Base-by-base conservation (phyloP, 345 rosid genomes). In the Camelina laxa region DNA sequence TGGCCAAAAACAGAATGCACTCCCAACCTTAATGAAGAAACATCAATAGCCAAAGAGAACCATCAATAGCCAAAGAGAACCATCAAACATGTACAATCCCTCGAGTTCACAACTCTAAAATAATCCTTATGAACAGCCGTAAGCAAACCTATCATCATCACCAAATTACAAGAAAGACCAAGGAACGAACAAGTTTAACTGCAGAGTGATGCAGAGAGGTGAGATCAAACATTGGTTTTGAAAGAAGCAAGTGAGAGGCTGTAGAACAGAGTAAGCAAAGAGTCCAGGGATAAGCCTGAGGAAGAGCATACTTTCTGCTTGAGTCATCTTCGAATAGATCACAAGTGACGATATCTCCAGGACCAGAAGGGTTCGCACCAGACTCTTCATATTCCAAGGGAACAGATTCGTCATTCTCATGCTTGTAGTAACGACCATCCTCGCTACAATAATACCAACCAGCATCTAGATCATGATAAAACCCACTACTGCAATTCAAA, bases 361-460 rank as follows among this genome's bases (percentile, higher is more conserved):
- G n/a, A n/a, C 63, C 70, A 65, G 64, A 59, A 73, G 70, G 49
- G 75, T 36, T 50, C 60, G 71, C 35, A 6, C 56, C 53, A 41
- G 76, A 45, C 30, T 76, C 85, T 27, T 72, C 64, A 8, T 74
- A 75, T 12, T 84, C 85, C 81, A 82, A 73, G 62, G 79, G 91
- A 76, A 84, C 85, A 63, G 88, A 93, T 67, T 81, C 82, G 3
- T 96, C 97, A 76, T 93, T 80, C 42, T 91, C 94, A 69, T 89
- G 83, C 72, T 80, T 88, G 88, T 93, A 93, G 76, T 91, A 93
- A 36, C 66, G 81, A 51, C 97, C 91, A 75, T 93, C 96, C 60
- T 80, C 79, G 63, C 85, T 87, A 73, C 90, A 87, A 76, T 91
- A 91, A 74, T 91, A 93, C 98, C 97, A 93, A 22, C 97, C 98